Conservation (phyloP, 2,329 filamentous ascomycete species). For the Nemania sp. region DNA sequence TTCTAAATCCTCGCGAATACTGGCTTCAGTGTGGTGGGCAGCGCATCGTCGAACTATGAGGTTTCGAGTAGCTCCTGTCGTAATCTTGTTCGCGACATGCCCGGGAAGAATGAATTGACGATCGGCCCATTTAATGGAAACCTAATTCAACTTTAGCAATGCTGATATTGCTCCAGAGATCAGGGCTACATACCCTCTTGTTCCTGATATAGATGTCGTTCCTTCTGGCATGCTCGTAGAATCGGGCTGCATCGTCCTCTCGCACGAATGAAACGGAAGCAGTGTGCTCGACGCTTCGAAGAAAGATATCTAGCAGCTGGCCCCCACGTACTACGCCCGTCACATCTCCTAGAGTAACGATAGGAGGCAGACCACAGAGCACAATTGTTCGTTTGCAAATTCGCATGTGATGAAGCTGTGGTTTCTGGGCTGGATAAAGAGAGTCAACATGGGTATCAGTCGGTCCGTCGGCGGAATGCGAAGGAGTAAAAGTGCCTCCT, state of each 20-base stretch:
- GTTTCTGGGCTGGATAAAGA: conserved; percentile 17
- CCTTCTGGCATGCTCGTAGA: conserved; percentile 65
- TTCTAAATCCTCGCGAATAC: conserved; percentile 73
- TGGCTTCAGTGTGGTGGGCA: conserved; percentile 62
- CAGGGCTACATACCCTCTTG: conserved; percentile 61
- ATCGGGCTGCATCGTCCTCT: conserved; percentile 64
- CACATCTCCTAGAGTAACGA: conserved; percentile 68
- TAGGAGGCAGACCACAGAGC: conserved; percentile 64
- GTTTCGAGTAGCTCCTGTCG: conserved; percentile 72
- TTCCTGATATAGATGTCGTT: conserved; percentile 71
- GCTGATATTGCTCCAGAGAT: background rate
- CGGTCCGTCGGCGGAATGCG: conserved; percentile 31
- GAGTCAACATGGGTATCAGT: conserved; percentile 23
- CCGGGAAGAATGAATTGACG: conserved; percentile 68
- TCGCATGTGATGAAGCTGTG: conserved; percentile 41
- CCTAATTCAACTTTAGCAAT: conserved; percentile 48
- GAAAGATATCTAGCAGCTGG: conserved; percentile 68
- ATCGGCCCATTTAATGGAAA: conserved; percentile 71
- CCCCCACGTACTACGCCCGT: conserved; percentile 70
- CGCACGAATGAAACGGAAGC: conserved; percentile 74
- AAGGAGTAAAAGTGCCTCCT: conserved; percentile 29
- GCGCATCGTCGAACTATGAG: conserved; percentile 67
- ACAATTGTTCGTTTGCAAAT: conserved; percentile 61
- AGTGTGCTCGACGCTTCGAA: conserved; percentile 61
- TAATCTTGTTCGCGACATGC: conserved; percentile 68